Percentiles rank a stretch among this genome's conserved stretches.
Conservation (phyloP, 73 alveolate genomes). For the Uronychia binucleata region DNA sequence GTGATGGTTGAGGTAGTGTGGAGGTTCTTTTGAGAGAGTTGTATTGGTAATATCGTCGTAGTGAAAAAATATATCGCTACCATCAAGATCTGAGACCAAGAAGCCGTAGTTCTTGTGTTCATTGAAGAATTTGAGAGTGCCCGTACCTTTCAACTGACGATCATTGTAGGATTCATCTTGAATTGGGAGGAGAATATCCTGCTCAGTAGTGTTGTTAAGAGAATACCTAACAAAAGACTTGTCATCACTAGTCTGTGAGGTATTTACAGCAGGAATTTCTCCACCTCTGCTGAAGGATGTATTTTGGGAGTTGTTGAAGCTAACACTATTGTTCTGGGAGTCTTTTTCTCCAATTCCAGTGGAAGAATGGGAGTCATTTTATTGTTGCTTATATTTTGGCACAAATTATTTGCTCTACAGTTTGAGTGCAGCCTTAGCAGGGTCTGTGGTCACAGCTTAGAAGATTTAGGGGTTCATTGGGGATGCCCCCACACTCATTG, state of each 20-base stretch:
- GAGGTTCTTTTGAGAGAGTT: constrained; percentile 58
- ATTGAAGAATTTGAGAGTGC: constrained; percentile 73
- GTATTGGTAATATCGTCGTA: constrained; percentile 73
- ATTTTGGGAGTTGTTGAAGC: no score
- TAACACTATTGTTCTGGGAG: no score
- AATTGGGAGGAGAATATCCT: neutral
- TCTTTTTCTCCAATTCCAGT: no score
- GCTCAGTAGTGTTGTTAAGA: neutral
- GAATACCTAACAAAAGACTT: neutral
- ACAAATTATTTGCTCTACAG: neutral
- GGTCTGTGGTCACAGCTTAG: neutral
- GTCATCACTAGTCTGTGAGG: neutral
- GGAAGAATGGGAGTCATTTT: neutral
- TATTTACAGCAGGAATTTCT: neutral
- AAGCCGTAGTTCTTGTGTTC: constrained; percentile 81
- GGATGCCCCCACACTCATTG: neutral
- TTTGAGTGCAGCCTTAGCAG: neutral
- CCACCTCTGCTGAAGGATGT: neutral
- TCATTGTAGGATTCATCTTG: neutral
- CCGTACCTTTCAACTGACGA: constrained; percentile 55
- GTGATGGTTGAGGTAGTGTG: no score
- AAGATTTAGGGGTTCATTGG: neutral
- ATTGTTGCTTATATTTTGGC: neutral
- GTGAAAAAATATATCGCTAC: constrained; percentile 83
- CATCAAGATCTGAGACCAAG: constrained; percentile 75